A percentile compares a stretch with the other conserved stretches of the same genome.
phyloP scores from a whole-genome alignment of 495 filamentous ascomycete genomes.

The Talaromyces wortmannii region DNA sequence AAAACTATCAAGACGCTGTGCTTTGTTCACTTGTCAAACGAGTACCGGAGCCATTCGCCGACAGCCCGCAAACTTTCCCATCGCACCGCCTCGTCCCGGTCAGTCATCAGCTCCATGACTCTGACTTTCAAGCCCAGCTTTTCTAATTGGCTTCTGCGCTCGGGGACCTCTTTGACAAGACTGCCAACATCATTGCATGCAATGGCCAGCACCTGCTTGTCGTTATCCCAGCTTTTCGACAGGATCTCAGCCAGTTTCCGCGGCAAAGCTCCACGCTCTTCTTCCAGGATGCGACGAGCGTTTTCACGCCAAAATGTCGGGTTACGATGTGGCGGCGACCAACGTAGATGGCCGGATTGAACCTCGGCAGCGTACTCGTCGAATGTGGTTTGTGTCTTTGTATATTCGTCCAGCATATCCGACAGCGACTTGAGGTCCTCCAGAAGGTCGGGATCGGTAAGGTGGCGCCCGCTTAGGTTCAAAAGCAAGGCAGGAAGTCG shows the following conservation, averaged over 20 bases:
- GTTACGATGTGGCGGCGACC: constrained; percentile 92
- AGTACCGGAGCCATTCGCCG: constrained; percentile 90
- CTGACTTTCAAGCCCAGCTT: constrained; percentile 82
- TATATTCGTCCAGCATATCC: constrained; percentile 84
- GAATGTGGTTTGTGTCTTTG: constrained; percentile 93
- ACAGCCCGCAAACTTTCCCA: constrained; percentile 95
- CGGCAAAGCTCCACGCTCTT: constrained; percentile 69
- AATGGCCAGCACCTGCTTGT: constrained; percentile 93
- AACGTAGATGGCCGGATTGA: constrained; percentile 80
- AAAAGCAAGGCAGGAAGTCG: constrained; percentile 74
- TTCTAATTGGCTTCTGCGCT: constrained; percentile 76
- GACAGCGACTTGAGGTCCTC: constrained; percentile 74
- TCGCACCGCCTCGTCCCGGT: constrained; percentile 80
- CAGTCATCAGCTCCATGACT: constrained; percentile 94
- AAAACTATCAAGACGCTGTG: neutral
- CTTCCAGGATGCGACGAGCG: constrained; percentile 84
- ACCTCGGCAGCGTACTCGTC: constrained; percentile 92
- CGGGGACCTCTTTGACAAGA: constrained; percentile 85
- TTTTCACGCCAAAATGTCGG: constrained; percentile 91
- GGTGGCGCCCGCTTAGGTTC: constrained; percentile 74
- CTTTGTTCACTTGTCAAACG: constrained; percentile 51
- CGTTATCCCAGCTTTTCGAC: constrained; percentile 76
- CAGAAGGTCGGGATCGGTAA: constrained; percentile 81
- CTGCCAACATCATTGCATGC: constrained; percentile 90
- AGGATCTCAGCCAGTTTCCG: constrained; percentile 85